Evolutionary conservation across 768 basidiomycete genomes (phyloP).

Genomic region (Suillus decipiens): DNA sequence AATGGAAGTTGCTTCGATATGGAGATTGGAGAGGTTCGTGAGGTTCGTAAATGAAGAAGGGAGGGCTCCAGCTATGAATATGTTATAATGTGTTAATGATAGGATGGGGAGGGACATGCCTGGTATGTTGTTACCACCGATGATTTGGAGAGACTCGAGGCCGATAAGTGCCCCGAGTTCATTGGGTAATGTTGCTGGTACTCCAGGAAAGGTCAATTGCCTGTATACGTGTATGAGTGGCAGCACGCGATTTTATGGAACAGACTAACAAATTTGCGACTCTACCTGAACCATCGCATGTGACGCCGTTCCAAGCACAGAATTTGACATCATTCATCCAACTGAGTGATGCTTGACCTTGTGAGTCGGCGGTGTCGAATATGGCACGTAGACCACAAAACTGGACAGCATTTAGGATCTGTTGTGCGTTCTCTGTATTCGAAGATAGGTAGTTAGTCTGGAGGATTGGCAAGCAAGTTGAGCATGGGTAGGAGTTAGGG

Average conservation of each 20-base stretch:
- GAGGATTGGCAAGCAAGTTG: slow-evolving; percentile 43
- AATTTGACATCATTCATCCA: slow-evolving; percentile 49
- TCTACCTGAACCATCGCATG: slow-evolving; percentile 41
- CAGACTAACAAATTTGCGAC: slow-evolving; percentile 43
- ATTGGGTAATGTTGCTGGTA: slow-evolving; percentile 45
- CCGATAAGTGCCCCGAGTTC: slow-evolving; percentile 42
- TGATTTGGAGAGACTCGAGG: slow-evolving; percentile 39
- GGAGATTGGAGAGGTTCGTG: slow-evolving; percentile 39
- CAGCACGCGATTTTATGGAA: background rate
- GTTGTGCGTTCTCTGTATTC: slow-evolving; percentile 35
- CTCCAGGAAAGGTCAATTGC: slow-evolving; percentile 45
- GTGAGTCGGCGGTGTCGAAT: slow-evolving; percentile 38
- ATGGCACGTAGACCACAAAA: slow-evolving; percentile 50
- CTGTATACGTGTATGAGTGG: slow-evolving; percentile 21
- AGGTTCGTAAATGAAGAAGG: slow-evolving; percentile 41
- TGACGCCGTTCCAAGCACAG: slow-evolving; percentile 50
- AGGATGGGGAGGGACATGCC: slow-evolving; percentile 32
- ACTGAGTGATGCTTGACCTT: slow-evolving; percentile 41
- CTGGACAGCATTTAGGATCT: slow-evolving; percentile 40
- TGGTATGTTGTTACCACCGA: slow-evolving; percentile 44
- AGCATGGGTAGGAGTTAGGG: slow-evolving; percentile 48
- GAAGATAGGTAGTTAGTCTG: slow-evolving; percentile 27
- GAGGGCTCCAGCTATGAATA: slow-evolving; percentile 40
- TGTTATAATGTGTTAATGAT: background rate
- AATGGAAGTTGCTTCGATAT: slow-evolving; percentile 43